Conservation (phyloP, 345 rosid genomes). For the Balakata baccata region DNA sequence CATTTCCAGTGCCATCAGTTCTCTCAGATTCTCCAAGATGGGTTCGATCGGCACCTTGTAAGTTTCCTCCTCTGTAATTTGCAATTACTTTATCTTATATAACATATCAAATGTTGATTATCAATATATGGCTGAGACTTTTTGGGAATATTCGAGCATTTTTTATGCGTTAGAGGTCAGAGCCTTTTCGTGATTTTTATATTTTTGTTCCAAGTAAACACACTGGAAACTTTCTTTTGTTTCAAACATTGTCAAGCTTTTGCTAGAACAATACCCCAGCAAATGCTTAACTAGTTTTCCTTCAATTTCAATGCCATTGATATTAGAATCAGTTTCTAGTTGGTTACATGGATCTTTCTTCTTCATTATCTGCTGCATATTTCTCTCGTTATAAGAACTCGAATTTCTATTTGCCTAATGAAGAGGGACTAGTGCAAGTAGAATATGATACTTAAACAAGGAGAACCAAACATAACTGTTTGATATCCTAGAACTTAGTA, state of each 20-base stretch:
- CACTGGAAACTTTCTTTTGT: not conserved
- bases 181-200: not conserved
- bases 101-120: not conserved
- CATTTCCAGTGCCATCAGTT: conserved; percentile 64
- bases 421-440: not conserved
- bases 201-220: not conserved
- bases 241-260: not conserved
- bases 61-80: not conserved
- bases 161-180: not conserved
- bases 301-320: not conserved
- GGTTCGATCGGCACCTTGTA: conserved; percentile 57
- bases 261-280: not conserved
- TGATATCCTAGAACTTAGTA: not conserved
- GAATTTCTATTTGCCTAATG: not conserved
- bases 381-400: not conserved
- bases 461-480: not conserved
- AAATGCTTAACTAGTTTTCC: not conserved
- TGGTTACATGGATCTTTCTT: not conserved
- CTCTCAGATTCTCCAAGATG: conserved; percentile 52
- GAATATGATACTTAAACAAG: not conserved
- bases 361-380: not conserved
- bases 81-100: not conserved
- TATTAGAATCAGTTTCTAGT: not conserved
- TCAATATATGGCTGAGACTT: not conserved
- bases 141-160: not conserved